Percentiles rank a stretch among this genome's conserved stretches.
These are phyloP conservation scores for Phanerodontia chrysosporium DNA, from an alignment of 768 basidiomycete species.

Conservation along the genomic window DNA sequence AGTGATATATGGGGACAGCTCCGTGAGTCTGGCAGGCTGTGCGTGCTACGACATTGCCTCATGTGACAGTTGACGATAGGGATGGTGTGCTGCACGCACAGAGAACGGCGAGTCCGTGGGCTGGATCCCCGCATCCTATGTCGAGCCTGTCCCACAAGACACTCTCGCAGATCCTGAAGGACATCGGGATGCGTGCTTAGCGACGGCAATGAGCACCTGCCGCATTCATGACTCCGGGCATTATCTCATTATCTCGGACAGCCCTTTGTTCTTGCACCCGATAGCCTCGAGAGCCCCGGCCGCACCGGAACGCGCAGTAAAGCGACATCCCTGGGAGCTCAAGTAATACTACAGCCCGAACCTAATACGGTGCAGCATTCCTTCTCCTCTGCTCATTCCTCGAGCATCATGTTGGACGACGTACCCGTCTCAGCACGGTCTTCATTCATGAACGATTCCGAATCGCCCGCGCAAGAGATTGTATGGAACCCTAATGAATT, in stretches of 20 bases:
- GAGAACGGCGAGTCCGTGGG: slow-evolving; percentile 49
- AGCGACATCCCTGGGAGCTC: not conserved
- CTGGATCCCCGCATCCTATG: slow-evolving; percentile 76
- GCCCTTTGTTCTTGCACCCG: not conserved
- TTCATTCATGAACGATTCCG: not conserved
- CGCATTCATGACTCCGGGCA: not conserved
- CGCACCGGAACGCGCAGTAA: slow-evolving; percentile 2
- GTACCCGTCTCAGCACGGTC: not conserved
- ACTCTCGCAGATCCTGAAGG: slow-evolving; percentile 47
- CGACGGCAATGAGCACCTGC: not conserved
- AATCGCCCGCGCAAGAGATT: slow-evolving; percentile 34
- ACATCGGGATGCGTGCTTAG: slow-evolving; percentile 21
- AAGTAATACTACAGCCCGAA: not conserved
- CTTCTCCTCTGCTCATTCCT: not conserved
- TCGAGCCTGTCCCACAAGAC: slow-evolving; percentile 48
- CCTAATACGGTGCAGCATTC: not conserved
- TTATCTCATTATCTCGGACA: not conserved
- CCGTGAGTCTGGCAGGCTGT: slow-evolving; percentile 22
- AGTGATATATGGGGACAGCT: slow-evolving; percentile 62
- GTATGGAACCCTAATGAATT: not conserved
- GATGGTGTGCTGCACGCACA: slow-evolving; percentile 81
- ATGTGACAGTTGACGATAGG: slow-evolving; percentile 23
- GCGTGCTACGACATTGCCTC: not conserved
- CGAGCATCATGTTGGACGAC: not conserved
- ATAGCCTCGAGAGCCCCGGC: not conserved